Percentiles rank a stretch among this genome's conserved stretches.
Evolutionary conservation across 129 eudicot species (phyloP).

Genomic region (Escallonia rubra): DNA sequence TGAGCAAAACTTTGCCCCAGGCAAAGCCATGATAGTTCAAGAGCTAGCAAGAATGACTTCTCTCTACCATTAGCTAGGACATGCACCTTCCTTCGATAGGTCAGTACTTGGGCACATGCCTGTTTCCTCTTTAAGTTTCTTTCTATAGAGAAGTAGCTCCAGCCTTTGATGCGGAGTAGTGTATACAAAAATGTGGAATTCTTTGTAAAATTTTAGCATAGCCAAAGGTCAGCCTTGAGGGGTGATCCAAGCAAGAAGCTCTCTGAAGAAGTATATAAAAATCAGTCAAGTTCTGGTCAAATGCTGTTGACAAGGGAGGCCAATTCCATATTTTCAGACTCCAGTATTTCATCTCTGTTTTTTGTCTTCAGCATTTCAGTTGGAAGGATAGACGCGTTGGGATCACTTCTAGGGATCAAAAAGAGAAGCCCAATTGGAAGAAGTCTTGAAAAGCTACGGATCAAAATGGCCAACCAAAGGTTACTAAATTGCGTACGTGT

Average conservation of each 20-base stretch:
- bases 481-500: constrained; percentile 69
- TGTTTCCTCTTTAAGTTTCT: too few species aligned
- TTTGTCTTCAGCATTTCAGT: constrained; percentile 39
- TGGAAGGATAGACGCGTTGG: constrained; percentile 56
- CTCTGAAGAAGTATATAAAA: background rate
- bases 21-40: background rate
- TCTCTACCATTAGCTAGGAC: background rate
- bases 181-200: background rate
- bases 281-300: constrained; percentile 2
- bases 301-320: constrained; percentile 34
- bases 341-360: constrained; percentile 30
- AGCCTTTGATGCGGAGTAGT: background rate
- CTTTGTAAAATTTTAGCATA: background rate
- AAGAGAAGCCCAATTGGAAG: constrained; percentile 65
- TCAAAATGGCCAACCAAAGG: constrained; percentile 67
- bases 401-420: constrained; percentile 60
- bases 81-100: background rate
- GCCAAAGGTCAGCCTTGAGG: background rate
- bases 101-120: too few species aligned
- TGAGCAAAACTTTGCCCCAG: constrained; percentile 1
- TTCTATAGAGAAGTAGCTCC: too few species aligned
- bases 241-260: background rate
- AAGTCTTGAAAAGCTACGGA: constrained; percentile 60
- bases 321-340: constrained; percentile 42
- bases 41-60: background rate